Conservation (phyloP, 1,284 basidiomycete species). For the Ceratobasidium sp. region DNA sequence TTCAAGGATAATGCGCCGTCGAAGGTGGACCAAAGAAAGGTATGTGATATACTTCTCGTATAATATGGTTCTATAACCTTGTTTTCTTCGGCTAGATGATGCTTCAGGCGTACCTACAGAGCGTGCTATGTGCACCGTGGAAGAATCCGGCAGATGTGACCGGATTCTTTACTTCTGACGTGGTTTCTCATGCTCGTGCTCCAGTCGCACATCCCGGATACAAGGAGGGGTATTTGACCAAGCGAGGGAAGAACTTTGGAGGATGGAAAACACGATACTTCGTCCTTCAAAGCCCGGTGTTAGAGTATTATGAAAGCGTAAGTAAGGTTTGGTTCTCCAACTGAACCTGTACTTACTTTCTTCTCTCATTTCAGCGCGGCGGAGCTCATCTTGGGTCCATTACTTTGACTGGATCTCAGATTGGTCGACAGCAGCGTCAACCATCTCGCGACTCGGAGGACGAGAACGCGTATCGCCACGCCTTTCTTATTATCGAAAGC, state of each 20-base stretch:
- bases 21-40: slow-evolving; percentile 94
- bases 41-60: slow-evolving; percentile 54
- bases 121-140: slow-evolving; percentile 82
- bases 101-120: slow-evolving; percentile 88
- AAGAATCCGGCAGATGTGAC: slow-evolving; percentile 92
- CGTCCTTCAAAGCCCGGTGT: slow-evolving; percentile 83
- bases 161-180: slow-evolving; percentile 91
- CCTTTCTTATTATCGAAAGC: slow-evolving; percentile 94
- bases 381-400: slow-evolving; percentile 92
- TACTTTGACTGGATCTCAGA: slow-evolving; percentile 85
- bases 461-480: slow-evolving; percentile 94
- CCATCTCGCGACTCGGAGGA: slow-evolving; percentile 68
- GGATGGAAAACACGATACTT: slow-evolving; percentile 97
- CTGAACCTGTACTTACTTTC: slow-evolving; percentile 28
- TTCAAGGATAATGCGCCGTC: slow-evolving; percentile 98
- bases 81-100: slow-evolving; percentile 63
- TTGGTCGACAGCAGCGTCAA: slow-evolving; percentile 71
- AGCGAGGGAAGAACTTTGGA: slow-evolving; percentile 96
- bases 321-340: slow-evolving; percentile 54
- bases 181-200: slow-evolving; percentile 76
- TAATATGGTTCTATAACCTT: slow-evolving; percentile 43
- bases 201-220: slow-evolving; percentile 82
- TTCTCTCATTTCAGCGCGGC: slow-evolving; percentile 69
- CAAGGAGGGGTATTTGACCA: slow-evolving; percentile 96
- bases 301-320: slow-evolving; percentile 96